These are phyloP conservation scores for Phytopythium oedochilum DNA, from an alignment of 352 stramenopile species.

Conservation along the genomic window DNA sequence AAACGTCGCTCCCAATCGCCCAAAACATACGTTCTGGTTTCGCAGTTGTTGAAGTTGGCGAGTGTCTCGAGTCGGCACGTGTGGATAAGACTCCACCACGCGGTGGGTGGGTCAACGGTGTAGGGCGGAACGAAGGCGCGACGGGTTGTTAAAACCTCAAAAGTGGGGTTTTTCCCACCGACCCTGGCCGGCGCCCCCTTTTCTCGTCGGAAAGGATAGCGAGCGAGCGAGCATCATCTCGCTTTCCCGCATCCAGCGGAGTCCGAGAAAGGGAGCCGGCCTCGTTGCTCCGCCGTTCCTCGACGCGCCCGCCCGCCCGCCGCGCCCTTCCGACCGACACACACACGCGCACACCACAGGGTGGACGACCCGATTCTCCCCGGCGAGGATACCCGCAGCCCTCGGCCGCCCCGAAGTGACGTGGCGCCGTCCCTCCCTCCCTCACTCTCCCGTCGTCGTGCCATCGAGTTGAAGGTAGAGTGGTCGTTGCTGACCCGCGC, in stretches of 20 bases:
- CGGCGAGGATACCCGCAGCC: background rate
- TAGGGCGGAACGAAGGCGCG: background rate
- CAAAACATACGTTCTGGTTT: no score
- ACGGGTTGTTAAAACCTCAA: background rate
- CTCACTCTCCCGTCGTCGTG: background rate
- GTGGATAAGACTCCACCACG: no score
- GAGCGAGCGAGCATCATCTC: background rate
- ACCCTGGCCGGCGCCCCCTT: background rate
- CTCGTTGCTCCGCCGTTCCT: no score
- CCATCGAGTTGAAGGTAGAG: background rate
- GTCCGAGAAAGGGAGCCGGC: no score
- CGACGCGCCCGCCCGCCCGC: no score
- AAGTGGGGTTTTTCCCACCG: background rate
- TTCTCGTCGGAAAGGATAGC: no score
- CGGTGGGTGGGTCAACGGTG: no score
- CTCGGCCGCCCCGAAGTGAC: no score
- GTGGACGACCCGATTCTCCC: background rate
- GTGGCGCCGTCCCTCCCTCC: background rate
- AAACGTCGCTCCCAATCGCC: no score
- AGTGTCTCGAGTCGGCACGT: background rate
- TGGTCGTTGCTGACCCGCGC: background rate
- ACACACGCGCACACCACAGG: background rate
- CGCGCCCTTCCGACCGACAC: background rate
- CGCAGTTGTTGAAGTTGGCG: no score
- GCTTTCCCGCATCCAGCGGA: background rate